Conservation (phyloP, 176 grass and related monocot species). For the Triticum turgidum region DNA sequence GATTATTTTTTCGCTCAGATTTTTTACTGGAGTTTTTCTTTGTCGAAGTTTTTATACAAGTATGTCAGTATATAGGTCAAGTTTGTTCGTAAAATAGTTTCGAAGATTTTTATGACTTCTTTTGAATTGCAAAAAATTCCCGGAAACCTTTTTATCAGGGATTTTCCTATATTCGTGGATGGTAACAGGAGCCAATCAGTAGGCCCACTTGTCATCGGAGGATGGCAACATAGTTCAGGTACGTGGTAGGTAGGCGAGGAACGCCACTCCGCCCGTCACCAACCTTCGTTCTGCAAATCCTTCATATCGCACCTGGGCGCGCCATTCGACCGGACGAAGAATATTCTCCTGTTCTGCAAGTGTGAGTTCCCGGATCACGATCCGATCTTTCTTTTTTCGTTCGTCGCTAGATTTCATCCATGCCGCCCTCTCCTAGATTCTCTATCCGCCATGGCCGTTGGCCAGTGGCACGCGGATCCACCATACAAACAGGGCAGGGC, state of each 20-base stretch:
- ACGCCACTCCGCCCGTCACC: not conserved
- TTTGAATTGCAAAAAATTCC: no score
- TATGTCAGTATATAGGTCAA: no score
- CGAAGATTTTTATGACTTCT: no score
- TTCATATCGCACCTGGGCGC: not conserved
- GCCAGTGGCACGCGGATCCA: not conserved
- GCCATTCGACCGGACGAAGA: not conserved
- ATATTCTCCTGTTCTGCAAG: not conserved
- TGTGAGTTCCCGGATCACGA: not conserved
- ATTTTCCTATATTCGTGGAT: not conserved
- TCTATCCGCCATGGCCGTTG: not conserved
- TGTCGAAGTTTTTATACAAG: no score
- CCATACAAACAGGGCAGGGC: not conserved
- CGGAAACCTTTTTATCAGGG: no score
- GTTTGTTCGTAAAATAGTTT: no score
- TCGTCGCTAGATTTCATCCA: not conserved
- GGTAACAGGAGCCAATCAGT: not conserved
- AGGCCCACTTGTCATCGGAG: not conserved
- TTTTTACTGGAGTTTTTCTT: no score
- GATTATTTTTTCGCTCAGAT: no score
- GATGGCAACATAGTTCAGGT: not conserved
- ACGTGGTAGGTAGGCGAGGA: constrained; percentile 3
- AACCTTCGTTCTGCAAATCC: not conserved
- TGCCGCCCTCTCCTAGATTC: not conserved
- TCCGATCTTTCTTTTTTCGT: not conserved